phyloP scores from a whole-genome alignment of 2,329 filamentous ascomycete species.

The Xylaria polymorpha region DNA sequence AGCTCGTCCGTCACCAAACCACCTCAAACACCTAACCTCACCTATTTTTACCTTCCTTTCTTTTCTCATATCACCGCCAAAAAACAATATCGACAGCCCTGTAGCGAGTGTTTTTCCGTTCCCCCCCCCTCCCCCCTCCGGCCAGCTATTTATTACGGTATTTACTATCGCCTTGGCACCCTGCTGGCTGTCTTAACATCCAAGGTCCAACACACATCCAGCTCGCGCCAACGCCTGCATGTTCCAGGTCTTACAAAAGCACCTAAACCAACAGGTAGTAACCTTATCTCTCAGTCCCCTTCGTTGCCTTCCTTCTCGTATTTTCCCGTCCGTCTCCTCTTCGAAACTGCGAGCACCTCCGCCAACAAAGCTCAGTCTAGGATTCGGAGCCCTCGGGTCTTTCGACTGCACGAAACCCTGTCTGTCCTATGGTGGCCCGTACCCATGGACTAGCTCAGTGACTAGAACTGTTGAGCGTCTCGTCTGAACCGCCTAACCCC shows the following conservation, averaged over 20 bases:
- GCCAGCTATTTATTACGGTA: background rate
- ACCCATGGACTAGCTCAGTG: constrained; percentile 30
- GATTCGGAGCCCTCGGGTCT: constrained; percentile 28
- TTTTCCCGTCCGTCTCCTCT: constrained; percentile 10
- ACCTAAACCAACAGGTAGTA: constrained; percentile 20
- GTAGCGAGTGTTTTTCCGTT: constrained; percentile 3
- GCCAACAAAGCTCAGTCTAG: constrained; percentile 11
- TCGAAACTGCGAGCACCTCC: constrained; percentile 6
- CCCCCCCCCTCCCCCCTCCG: background rate
- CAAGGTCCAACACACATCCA: constrained; percentile 17
- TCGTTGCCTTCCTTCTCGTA: background rate
- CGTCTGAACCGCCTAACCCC: constrained; percentile 31
- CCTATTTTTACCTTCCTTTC: constrained; percentile 2
- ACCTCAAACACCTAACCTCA: background rate
- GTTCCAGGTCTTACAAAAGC: constrained; percentile 21
- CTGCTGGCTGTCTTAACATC: constrained; percentile 21
- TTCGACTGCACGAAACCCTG: constrained; percentile 20
- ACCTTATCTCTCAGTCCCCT: constrained; percentile 11
- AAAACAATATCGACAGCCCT: background rate
- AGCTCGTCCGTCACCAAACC: constrained; percentile 3
- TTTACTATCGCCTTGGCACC: constrained; percentile 12
- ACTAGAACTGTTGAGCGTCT: constrained; percentile 21
- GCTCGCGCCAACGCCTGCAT: constrained; percentile 31
- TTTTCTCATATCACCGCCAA: background rate
- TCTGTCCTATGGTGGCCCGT: constrained; percentile 19